Percentiles rank a stretch among this genome's conserved stretches.
These are phyloP conservation scores for Sporothrix dimorphospora DNA, from an alignment of 2,329 filamentous ascomycete species.

Conservation along the genomic window DNA sequence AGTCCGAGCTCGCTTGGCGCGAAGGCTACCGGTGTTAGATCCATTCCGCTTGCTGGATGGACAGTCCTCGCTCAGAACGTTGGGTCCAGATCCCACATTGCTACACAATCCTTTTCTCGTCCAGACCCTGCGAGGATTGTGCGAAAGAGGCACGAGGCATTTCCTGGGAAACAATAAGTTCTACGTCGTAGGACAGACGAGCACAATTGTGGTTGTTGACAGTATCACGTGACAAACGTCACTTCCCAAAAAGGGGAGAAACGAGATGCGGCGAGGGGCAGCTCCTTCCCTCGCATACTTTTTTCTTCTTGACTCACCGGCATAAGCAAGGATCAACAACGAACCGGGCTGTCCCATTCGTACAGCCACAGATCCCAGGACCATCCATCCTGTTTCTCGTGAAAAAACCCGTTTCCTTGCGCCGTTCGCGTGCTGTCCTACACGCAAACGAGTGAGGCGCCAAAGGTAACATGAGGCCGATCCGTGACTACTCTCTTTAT, in stretches of 20 bases:
- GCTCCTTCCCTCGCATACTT: background rate
- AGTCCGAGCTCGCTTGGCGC: background rate
- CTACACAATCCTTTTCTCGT: background rate
- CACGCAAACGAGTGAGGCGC: background rate
- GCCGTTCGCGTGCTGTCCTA: background rate
- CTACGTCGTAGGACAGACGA: no score
- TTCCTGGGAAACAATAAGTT: background rate
- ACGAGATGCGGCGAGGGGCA: background rate
- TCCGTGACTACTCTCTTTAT: background rate
- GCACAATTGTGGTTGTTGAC: background rate
- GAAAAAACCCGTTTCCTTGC: background rate
- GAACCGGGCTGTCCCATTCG: background rate
- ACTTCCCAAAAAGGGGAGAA: background rate
- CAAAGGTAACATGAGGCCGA: background rate
- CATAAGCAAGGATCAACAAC: conserved; percentile 8
- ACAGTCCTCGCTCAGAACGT: background rate
- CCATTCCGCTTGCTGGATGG: background rate
- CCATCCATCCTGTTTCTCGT: background rate
- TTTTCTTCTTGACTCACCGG: background rate
- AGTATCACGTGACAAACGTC: conserved; percentile 6
- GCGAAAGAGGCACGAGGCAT: background rate
- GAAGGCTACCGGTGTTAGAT: background rate
- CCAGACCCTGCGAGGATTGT: background rate
- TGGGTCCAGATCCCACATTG: background rate
- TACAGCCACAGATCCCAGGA: background rate